A percentile compares a stretch with the other conserved stretches of the same genome.
Conservation (phyloP, 805 yeast genomes). For the Spathaspora boniae region DNA sequence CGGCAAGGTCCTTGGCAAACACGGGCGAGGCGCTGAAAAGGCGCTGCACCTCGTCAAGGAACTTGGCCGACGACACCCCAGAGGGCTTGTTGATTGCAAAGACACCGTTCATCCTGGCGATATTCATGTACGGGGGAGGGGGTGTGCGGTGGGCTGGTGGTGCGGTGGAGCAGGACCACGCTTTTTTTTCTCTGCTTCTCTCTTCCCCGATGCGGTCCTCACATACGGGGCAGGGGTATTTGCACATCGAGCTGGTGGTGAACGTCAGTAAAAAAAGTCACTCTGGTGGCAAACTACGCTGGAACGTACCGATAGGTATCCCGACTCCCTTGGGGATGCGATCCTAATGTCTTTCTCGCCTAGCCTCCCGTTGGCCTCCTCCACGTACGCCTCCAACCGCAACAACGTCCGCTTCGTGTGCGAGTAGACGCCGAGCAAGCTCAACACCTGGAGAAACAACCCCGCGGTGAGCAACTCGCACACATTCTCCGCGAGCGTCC, state of each 20-base stretch:
- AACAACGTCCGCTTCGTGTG: slow-evolving; percentile 28
- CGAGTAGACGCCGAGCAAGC: slow-evolving; percentile 13
- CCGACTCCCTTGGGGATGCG: slow-evolving; percentile 51
- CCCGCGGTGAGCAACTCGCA: slow-evolving; percentile 39
- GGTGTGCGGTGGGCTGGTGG: neutral
- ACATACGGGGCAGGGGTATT: slow-evolving; percentile 33
- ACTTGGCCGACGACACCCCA: slow-evolving; percentile 77
- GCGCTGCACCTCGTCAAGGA: slow-evolving; percentile 62
- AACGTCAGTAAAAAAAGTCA: no score
- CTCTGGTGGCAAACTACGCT: no score
- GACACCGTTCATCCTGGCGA: slow-evolving; percentile 72
- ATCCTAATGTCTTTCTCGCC: slow-evolving; percentile 28
- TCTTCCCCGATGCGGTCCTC: neutral
- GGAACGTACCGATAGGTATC: slow-evolving; percentile 35
- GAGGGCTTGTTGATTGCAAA: slow-evolving; percentile 89
- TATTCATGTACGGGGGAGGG: slow-evolving; percentile 9
- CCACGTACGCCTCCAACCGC: slow-evolving; percentile 37
- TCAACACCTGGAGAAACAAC: slow-evolving; percentile 23
- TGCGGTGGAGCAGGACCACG: neutral
- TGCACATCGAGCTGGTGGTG: slow-evolving; percentile 44
- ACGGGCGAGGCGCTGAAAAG: slow-evolving; percentile 57
- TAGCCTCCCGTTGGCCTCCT: slow-evolving; percentile 15
- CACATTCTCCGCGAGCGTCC: slow-evolving; percentile 33
- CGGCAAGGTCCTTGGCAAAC: slow-evolving; percentile 52
- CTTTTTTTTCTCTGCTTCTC: slow-evolving; percentile 5